Evolutionary conservation across 2,329 filamentous ascomycete genomes (phyloP).

Genomic region (Exutisphaerella laricina): DNA sequence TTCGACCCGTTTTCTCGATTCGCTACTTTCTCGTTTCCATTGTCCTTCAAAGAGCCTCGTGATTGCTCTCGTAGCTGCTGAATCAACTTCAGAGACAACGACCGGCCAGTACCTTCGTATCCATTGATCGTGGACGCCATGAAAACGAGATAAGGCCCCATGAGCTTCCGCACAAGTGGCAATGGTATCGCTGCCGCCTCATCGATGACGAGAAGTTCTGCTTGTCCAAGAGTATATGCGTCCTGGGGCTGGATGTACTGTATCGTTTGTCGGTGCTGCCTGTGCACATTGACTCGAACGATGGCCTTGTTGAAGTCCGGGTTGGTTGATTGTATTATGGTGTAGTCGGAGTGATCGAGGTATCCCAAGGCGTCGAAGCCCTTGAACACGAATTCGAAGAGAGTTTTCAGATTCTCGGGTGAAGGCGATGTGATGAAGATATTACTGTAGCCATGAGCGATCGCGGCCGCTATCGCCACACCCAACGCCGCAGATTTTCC

Average conservation of each 20-base stretch:
- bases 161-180: conserved; percentile 84
- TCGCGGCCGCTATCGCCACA: conserved; percentile 85
- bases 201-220: conserved; percentile 92
- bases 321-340: conserved; percentile 96
- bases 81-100: conserved; percentile 90
- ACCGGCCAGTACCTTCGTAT: conserved; percentile 94
- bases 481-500: conserved; percentile 96
- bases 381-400: conserved; percentile 98
- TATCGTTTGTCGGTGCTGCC: conserved; percentile 93
- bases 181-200: conserved; percentile 95
- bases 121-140: conserved; percentile 99
- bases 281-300: conserved; percentile 90
- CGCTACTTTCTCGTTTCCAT: conserved; percentile 57
- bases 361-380: conserved; percentile 94
- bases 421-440: conserved; percentile 98
- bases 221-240: conserved; percentile 88
- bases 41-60: conserved; percentile 55
- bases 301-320: conserved; percentile 99
- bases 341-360: conserved; percentile 92
- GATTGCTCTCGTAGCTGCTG: conserved; percentile 95
- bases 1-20: conserved; percentile 74
- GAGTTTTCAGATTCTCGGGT: conserved; percentile 95
- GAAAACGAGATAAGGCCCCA: conserved; percentile 96
- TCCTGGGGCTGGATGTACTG: conserved; percentile 98
- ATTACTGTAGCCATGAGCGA: conserved; percentile 96